A percentile compares a stretch with the other conserved stretches of the same genome.
Conservation (phyloP, 176 grass and related monocot species). For the Hordeum marinum region DNA sequence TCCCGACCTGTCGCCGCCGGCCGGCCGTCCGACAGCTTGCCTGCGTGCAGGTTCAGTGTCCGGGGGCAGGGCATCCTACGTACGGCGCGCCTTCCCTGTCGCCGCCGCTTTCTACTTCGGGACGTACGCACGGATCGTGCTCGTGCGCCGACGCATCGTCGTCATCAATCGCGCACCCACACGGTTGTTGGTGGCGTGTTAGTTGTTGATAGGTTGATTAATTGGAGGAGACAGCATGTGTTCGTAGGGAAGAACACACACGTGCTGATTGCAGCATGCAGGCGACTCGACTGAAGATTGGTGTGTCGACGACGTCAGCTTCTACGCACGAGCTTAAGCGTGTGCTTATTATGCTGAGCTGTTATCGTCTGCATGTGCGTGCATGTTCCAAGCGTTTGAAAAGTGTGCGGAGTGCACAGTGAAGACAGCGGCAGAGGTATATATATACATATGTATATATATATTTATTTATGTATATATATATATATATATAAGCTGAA, state of each 20-base stretch:
- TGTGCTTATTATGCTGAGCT: no score
- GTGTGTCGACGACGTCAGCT: neutral
- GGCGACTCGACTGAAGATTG: neutral
- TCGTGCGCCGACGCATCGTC: neutral
- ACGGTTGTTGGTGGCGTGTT: neutral
- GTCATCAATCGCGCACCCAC: no score
- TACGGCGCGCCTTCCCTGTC: neutral
- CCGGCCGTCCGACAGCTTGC: constrained; percentile 25
- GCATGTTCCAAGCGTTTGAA: no score
- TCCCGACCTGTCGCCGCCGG: neutral
- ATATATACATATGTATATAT: no score
- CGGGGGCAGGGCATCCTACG: neutral
- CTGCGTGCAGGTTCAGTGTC: constrained; percentile 16
- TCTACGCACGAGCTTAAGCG: no score
- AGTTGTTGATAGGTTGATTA: neutral
- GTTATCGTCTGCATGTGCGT: no score
- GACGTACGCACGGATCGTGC: neutral
- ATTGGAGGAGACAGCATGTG: neutral
- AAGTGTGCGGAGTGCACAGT: no score
- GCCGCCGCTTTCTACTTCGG: neutral
- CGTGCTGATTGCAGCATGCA: neutral
- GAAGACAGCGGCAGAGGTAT: no score
- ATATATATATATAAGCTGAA: no score
- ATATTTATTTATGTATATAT: no score
- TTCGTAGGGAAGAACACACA: neutral